These are phyloP conservation scores for Candida pseudofarinosa DNA, from an alignment of 805 yeast species.

Conservation along the genomic window DNA sequence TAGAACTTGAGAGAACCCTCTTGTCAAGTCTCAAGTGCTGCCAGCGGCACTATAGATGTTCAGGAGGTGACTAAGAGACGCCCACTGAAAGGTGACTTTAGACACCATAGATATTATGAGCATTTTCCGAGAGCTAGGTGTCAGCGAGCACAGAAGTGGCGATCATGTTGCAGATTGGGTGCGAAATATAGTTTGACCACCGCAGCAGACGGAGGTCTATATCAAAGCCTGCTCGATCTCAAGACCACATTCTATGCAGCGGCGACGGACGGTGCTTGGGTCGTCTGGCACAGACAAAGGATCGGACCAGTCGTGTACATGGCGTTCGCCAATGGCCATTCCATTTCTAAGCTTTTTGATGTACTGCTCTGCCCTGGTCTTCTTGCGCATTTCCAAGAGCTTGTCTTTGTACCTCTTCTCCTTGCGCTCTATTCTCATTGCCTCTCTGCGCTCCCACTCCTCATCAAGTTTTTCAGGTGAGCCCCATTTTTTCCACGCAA, in stretches of 20 bases:
- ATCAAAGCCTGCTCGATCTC: conserved; percentile 74
- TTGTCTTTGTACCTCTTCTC: conserved; percentile 78
- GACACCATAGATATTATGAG: too few species aligned
- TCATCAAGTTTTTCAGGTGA: conserved; percentile 80
- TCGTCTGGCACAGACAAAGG: conserved; percentile 42
- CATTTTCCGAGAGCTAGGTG: too few species aligned
- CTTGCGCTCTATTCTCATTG: conserved; percentile 61
- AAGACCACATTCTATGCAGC: conserved; percentile 80
- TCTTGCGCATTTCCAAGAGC: conserved; percentile 81
- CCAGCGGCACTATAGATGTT: too few species aligned
- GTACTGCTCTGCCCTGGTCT: conserved; percentile 87
- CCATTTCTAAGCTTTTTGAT: conserved; percentile 67
- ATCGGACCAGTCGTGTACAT: conserved; percentile 71
- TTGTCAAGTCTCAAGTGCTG: too few species aligned
- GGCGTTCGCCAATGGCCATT: conserved; percentile 51
- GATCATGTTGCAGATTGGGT: too few species aligned
- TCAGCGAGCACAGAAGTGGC: too few species aligned
- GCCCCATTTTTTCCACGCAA: conserved; percentile 93
- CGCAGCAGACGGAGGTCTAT: too few species aligned
- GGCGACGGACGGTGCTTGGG: conserved; percentile 41
- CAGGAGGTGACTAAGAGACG: too few species aligned
- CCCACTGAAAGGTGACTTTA: too few species aligned
- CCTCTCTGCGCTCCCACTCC: conserved; percentile 89
- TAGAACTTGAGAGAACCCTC: too few species aligned
- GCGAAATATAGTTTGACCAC: too few species aligned